Percentiles rank a stretch among this genome's conserved stretches.
phyloP scores from a whole-genome alignment of 2,329 filamentous ascomycete genomes.

The Dothistroma pini region DNA sequence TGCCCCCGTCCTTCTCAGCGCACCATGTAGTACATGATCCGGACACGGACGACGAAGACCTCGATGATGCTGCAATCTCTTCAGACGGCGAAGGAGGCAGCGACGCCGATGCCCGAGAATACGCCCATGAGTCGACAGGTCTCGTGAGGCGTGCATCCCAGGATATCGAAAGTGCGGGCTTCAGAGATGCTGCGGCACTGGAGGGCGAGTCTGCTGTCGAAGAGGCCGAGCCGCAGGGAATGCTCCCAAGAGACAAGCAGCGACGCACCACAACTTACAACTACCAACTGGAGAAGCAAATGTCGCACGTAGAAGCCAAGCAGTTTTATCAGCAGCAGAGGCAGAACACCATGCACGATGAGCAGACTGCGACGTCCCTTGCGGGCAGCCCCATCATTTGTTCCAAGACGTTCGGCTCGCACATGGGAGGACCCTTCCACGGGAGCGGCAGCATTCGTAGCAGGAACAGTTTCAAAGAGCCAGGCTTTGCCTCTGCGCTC shows the following conservation, averaged over 20 bases:
- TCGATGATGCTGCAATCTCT: constrained; percentile 19
- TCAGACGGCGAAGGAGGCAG: constrained; percentile 21
- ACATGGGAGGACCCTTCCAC: constrained; percentile 37
- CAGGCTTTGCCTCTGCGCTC: constrained; percentile 33
- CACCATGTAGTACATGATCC: constrained; percentile 24
- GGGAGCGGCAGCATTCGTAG: constrained; percentile 43
- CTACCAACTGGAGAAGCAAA: constrained; percentile 86
- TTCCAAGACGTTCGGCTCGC: constrained; percentile 44
- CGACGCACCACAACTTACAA: constrained; percentile 85
- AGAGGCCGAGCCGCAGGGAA: constrained; percentile 29
- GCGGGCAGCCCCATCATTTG: constrained; percentile 38
- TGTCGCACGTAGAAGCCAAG: constrained; percentile 92
- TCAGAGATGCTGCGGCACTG: constrained; percentile 17
- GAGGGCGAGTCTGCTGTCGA: constrained; percentile 14
- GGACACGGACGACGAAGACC: constrained; percentile 26
- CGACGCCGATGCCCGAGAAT: constrained; percentile 16
- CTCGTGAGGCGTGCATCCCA: constrained; percentile 25
- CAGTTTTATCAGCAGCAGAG: constrained; percentile 92
- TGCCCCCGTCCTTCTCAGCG: constrained; percentile 27
- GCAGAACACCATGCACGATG: constrained; percentile 51
- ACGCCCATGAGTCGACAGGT: constrained; percentile 27
- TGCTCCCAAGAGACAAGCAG: constrained; percentile 52
- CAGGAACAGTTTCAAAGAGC: constrained; percentile 33
- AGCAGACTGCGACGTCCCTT: constrained; percentile 32
- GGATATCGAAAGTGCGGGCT: constrained; percentile 20